Conservation (phyloP, 495 filamentous ascomycete species). For the Chaetomium tenue region DNA sequence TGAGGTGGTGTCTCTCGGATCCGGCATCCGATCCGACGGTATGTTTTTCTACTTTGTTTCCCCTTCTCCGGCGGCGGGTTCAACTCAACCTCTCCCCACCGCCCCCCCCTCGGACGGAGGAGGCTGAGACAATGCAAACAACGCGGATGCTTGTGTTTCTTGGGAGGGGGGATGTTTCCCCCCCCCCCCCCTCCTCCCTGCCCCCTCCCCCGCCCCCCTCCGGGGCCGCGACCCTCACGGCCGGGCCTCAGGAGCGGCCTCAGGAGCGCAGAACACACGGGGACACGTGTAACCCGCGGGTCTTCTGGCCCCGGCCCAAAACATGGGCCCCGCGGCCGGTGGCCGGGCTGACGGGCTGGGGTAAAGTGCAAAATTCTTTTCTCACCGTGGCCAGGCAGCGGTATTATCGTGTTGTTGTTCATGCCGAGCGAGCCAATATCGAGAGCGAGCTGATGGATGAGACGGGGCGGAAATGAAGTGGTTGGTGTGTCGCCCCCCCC, state of each 20-base stretch:
- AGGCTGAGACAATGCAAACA: slow-evolving; percentile 1
- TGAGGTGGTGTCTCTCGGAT: neutral
- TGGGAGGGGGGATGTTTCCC: neutral
- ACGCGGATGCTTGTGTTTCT: neutral
- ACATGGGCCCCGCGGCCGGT: neutral
- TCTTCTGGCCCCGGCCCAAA: neutral
- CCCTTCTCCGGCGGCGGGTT: neutral
- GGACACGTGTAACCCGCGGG: neutral
- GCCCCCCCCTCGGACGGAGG: neutral
- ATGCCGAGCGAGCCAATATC: neutral
- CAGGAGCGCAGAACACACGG: neutral
- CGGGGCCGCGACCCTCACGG: neutral
- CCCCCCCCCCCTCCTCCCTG: neutral
- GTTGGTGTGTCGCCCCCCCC: neutral
- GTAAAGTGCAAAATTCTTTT: neutral
- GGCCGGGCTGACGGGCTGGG: neutral
- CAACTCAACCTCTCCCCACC: neutral
- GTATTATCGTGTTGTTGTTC: neutral
- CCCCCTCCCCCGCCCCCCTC: neutral
- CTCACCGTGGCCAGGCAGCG: neutral
- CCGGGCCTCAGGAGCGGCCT: neutral
- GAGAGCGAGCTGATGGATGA: too few relatives aligned
- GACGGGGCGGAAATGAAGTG: neutral
- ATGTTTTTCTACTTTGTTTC: neutral
- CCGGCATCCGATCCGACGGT: too few relatives aligned